Conservation (phyloP, 768 basidiomycete genomes). For the Rhizopogon sp. region DNA sequence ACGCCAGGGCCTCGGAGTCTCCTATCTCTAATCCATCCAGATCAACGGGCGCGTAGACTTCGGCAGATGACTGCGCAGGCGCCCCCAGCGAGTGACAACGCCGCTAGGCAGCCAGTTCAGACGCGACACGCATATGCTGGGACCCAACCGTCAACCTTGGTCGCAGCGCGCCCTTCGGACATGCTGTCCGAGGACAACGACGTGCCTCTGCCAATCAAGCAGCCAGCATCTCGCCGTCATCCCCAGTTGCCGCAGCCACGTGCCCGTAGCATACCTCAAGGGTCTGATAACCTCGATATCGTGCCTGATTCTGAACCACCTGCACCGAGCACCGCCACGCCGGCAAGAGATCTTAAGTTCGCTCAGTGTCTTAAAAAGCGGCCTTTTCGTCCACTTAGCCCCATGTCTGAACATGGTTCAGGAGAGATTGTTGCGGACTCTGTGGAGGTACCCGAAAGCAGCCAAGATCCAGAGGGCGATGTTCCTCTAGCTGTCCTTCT, state of each 20-base stretch:
- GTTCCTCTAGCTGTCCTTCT: constrained; percentile 36
- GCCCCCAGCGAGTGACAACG: not conserved
- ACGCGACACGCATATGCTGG: constrained; percentile 7
- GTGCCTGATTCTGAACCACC: constrained; percentile 65
- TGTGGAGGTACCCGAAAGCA: constrained; percentile 24
- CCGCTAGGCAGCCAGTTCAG: constrained; percentile 1
- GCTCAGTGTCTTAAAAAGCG: constrained; percentile 12
- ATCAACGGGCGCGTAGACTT: not conserved
- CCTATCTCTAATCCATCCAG: not conserved
- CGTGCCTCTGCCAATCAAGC: not conserved
- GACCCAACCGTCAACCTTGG: constrained; percentile 14
- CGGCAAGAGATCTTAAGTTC: constrained; percentile 1
- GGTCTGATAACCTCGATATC: constrained; percentile 37
- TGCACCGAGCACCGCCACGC: constrained; percentile 12
- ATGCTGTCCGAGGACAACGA: not conserved
- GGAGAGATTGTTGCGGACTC: constrained; percentile 25
- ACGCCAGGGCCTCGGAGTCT: not conserved
- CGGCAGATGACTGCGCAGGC: not conserved
- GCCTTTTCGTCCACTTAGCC: constrained; percentile 16
- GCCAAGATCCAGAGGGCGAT: constrained; percentile 36
- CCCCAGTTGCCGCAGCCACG: not conserved
- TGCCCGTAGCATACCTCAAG: not conserved
- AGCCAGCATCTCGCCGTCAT: not conserved
- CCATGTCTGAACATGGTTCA: constrained; percentile 15
- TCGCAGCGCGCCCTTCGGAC: constrained; percentile 13